phyloP scores from a whole-genome alignment of 192 early-diverging fungal genomes.

The Entomortierella lignicola region DNA sequence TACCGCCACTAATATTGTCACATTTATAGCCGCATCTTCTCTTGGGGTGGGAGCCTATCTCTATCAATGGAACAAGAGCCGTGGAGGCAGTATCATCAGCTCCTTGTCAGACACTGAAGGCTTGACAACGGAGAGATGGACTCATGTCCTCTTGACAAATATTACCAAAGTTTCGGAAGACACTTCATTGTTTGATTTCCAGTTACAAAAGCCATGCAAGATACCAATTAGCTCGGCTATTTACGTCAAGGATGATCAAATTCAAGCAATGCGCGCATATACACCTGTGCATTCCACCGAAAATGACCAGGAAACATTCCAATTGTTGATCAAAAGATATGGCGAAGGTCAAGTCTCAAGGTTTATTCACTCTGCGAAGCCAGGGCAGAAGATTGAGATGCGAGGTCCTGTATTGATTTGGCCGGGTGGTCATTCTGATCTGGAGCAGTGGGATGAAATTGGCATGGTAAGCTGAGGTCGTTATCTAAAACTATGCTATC shows the following conservation, averaged over 20 bases:
- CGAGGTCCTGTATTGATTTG: conserved; percentile 72
- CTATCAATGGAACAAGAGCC: conserved; percentile 35
- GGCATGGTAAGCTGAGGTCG: conserved; percentile 74
- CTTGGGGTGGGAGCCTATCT: conserved; percentile 19
- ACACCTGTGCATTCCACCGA: conserved; percentile 70
- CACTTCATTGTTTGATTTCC: conserved; percentile 68
- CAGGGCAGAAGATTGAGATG: conserved; percentile 70
- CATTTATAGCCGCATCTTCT: conserved; percentile 22
- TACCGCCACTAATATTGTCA: conserved; percentile 15
- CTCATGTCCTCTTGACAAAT: conserved; percentile 60
- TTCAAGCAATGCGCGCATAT: conserved; percentile 76
- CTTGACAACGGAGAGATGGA: conserved; percentile 61
- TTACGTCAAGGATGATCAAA: conserved; percentile 76
- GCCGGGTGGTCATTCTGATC: conserved; percentile 56
- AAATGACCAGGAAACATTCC: conserved; percentile 60
- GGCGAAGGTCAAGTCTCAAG: conserved; percentile 72
- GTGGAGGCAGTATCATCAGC: background rate
- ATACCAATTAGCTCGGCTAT: conserved; percentile 69
- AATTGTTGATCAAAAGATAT: conserved; percentile 77
- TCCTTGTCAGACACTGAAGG: conserved; percentile 11
- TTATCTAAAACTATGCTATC: no score
- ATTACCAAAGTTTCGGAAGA: conserved; percentile 60
- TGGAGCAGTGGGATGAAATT: conserved; percentile 57
- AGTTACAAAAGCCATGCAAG: conserved; percentile 56
- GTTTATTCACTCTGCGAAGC: conserved; percentile 63